These are phyloP conservation scores for Talaromyces piceae DNA, from an alignment of 2,329 filamentous ascomycete species.

Conservation along the genomic window DNA sequence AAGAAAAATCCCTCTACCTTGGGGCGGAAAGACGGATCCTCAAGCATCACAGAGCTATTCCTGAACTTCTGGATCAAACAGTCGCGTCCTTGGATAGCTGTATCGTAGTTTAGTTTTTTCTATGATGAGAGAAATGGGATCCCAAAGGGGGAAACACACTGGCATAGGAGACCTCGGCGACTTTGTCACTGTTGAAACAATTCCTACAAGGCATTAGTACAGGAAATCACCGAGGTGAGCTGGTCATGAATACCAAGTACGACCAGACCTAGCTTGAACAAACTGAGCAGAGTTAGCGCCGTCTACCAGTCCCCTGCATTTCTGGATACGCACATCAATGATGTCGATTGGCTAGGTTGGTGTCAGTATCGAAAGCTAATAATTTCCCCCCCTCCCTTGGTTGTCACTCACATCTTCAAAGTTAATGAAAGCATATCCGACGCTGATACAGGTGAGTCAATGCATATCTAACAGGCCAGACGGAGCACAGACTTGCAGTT, in stretches of 20 bases:
- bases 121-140: conserved; percentile 18
- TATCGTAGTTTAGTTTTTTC: neutral
- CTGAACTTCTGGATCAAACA: conserved; percentile 91
- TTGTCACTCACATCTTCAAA: conserved; percentile 63
- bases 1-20: conserved; percentile 50
- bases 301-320: neutral
- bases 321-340: conserved; percentile 52
- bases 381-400: neutral
- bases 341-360: conserved; percentile 59
- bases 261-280: conserved; percentile 61
- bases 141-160: conserved; percentile 53
- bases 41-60: conserved; percentile 93
- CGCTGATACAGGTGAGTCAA: conserved; percentile 45
- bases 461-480: neutral
- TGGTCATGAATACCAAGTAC: conserved; percentile 51
- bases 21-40: conserved; percentile 71
- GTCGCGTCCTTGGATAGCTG: conserved; percentile 86
- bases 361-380: conserved; percentile 29
- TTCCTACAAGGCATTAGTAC: conserved; percentile 48
- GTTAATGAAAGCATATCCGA: conserved; percentile 97
- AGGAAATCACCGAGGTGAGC: neutral
- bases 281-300: conserved; percentile 46
- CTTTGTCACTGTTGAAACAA: conserved; percentile 74
- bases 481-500: conserved; percentile 64
- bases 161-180: conserved; percentile 90